Evolutionary conservation across 2,329 filamentous ascomycete genomes (phyloP).

Genomic region (Ascochyta viciae-villosae): DNA sequence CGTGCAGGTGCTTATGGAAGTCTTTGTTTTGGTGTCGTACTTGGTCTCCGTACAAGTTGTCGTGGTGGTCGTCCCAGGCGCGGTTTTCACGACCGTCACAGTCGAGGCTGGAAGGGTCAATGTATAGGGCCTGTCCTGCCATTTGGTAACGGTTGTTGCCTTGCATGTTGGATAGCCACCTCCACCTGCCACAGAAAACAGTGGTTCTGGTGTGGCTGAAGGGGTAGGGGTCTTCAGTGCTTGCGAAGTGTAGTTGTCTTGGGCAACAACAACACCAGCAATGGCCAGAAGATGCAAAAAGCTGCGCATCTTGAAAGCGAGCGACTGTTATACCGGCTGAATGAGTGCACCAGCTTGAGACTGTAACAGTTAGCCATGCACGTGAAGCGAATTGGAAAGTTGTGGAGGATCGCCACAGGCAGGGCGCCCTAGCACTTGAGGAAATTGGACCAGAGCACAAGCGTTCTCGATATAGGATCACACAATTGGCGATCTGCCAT

Average conservation of each 20-base stretch:
- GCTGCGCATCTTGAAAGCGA: constrained; percentile 42
- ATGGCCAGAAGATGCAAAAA: constrained; percentile 35
- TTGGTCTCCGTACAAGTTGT: constrained; percentile 13
- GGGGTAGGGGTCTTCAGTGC: constrained; percentile 1
- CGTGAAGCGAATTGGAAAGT: constrained; percentile 23
- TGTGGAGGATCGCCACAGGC: constrained; percentile 5
- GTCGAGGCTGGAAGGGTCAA: not conserved
- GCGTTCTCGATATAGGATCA: not conserved
- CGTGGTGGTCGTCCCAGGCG: constrained; percentile 1
- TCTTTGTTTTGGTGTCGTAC: constrained; percentile 8
- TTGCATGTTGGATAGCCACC: constrained; percentile 10
- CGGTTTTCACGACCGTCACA: not conserved
- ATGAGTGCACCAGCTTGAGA: constrained; percentile 24
- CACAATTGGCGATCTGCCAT: constrained; percentile 1
- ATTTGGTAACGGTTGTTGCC: not conserved
- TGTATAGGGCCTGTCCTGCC: not conserved
- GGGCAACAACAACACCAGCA: constrained; percentile 28
- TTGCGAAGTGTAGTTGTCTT: constrained; percentile 26
- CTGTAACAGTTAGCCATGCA: constrained; percentile 20
- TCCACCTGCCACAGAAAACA: constrained; percentile 3
- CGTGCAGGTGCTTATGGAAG: constrained; percentile 15
- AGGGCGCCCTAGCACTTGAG: constrained; percentile 14
- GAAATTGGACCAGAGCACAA: constrained; percentile 5
- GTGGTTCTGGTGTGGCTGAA: constrained; percentile 1
- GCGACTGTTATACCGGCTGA: constrained; percentile 35